Percentiles rank a stretch among this genome's conserved stretches.
Conservation (phyloP, 805 yeast species). For the Metschnikowia bowlesiae region DNA sequence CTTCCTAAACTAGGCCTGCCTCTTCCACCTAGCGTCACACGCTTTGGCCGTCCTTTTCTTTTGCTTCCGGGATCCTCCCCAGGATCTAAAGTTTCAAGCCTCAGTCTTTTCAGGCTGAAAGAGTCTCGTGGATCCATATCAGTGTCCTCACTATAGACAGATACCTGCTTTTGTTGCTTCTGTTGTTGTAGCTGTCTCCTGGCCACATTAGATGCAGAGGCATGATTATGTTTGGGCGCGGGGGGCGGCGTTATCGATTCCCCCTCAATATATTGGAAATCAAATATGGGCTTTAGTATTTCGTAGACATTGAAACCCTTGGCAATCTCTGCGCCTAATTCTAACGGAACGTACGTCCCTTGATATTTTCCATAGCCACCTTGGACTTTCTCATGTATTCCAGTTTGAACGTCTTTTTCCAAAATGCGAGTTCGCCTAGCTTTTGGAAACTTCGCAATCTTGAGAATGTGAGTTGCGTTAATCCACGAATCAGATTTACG, state of each 20-base stretch:
- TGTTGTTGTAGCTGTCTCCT: conserved; percentile 21
- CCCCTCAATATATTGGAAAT: conserved; percentile 46
- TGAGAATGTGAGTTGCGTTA: conserved; percentile 69
- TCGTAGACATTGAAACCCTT: conserved; percentile 42
- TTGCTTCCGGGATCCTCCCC: background rate
- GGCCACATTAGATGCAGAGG: conserved; percentile 41
- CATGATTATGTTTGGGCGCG: conserved; percentile 45
- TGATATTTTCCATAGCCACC: conserved; percentile 74
- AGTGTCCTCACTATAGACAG: conserved; percentile 1
- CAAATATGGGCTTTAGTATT: conserved; percentile 60
- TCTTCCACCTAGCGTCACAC: conserved; percentile 21
- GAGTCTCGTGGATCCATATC: background rate
- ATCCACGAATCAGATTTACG: conserved; percentile 59
- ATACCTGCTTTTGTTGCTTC: conserved; percentile 9
- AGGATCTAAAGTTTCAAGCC: background rate
- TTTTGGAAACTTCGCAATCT: conserved; percentile 64
- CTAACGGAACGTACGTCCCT: conserved; percentile 44
- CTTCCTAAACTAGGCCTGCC: conserved; percentile 25
- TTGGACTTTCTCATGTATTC: conserved; percentile 66
- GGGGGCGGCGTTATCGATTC: conserved; percentile 42
- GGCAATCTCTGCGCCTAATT: conserved; percentile 39
- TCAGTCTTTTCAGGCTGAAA: background rate
- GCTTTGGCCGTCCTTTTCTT: conserved; percentile 30
- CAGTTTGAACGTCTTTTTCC: conserved; percentile 59
- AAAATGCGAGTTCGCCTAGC: conserved; percentile 59